Percentiles rank a stretch among this genome's conserved stretches.
phyloP scores from a whole-genome alignment of 2,329 filamentous ascomycete species.

The Claviceps capensis region DNA sequence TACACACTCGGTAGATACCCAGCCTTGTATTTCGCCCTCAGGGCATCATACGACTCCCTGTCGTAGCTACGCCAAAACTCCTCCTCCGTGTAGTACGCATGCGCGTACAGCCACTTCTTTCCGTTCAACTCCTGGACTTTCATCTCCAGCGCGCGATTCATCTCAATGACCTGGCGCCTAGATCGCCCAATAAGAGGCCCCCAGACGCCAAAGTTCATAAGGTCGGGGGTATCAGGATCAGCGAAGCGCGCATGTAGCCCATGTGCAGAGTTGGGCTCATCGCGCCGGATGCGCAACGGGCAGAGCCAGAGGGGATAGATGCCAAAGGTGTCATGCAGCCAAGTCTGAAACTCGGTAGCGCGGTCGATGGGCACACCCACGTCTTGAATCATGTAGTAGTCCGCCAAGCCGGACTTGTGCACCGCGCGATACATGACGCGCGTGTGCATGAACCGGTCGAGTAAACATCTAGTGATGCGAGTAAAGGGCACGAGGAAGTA shows the following conservation, averaged over 20 bases:
- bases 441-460: constrained; percentile 61
- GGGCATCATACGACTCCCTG: constrained; percentile 40
- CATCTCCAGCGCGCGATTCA: constrained; percentile 58
- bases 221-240: constrained; percentile 12
- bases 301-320: constrained; percentile 51
- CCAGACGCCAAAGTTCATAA: constrained; percentile 63
- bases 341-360: constrained; percentile 33
- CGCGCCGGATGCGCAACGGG: constrained; percentile 29
- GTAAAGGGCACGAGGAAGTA: constrained; percentile 44
- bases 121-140: constrained; percentile 53
- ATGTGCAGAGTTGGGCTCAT: constrained; percentile 25
- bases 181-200: constrained; percentile 43
- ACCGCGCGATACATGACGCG: constrained; percentile 62
- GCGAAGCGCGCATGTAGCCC: constrained; percentile 33
- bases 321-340: constrained; percentile 37
- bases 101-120: constrained; percentile 58
- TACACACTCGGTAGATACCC: constrained; percentile 48
- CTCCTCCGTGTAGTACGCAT: constrained; percentile 51
- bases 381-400: constrained; percentile 56
- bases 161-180: constrained; percentile 43
- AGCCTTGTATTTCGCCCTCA: constrained; percentile 46
- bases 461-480: constrained; percentile 48
- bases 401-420: constrained; percentile 51
- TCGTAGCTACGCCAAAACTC: constrained; percentile 59
- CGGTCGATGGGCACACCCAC: constrained; percentile 42